Percentiles rank a stretch among this genome's conserved stretches.
phyloP scores from a whole-genome alignment of 192 early-diverging fungal species.

The Dissophora ornata region DNA sequence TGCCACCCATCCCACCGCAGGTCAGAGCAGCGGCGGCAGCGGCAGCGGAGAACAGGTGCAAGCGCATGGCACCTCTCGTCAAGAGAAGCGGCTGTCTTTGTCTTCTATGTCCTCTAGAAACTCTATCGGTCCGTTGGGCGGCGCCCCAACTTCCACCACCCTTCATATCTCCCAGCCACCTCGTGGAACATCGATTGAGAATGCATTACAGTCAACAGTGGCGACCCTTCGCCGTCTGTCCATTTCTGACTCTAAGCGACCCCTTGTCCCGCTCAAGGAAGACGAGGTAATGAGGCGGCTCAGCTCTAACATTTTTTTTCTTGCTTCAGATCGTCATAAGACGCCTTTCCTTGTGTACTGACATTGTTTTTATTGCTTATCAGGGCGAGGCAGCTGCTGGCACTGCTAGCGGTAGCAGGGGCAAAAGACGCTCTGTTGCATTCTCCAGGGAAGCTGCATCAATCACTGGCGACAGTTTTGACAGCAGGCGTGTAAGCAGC shows the following conservation, averaged over 20 bases:
- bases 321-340: too few relatives aligned
- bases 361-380: too few relatives aligned
- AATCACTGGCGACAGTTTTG: neutral
- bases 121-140: constrained; percentile 6
- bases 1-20: neutral
- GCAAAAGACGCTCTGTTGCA: constrained; percentile 31
- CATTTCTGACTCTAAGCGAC: constrained; percentile 41
- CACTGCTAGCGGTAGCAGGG: neutral
- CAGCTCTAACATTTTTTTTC: neutral
- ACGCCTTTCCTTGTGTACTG: too few relatives aligned
- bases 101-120: constrained; percentile 21
- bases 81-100: constrained; percentile 46
- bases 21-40: constrained; percentile 11
- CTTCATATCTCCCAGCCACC: constrained; percentile 49
- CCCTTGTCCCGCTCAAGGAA: constrained; percentile 37
- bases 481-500: constrained; percentile 6
- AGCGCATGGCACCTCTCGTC: constrained; percentile 45
- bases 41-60: constrained; percentile 24
- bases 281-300: constrained; percentile 26
- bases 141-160: constrained; percentile 16
- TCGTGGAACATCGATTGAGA: constrained; percentile 48
- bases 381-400: neutral
- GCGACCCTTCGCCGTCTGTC: constrained; percentile 54
- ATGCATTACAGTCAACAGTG: constrained; percentile 55
- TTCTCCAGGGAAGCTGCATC: constrained; percentile 17